phyloP scores from a whole-genome alignment of 768 basidiomycete genomes.

The Galerina marginata region DNA sequence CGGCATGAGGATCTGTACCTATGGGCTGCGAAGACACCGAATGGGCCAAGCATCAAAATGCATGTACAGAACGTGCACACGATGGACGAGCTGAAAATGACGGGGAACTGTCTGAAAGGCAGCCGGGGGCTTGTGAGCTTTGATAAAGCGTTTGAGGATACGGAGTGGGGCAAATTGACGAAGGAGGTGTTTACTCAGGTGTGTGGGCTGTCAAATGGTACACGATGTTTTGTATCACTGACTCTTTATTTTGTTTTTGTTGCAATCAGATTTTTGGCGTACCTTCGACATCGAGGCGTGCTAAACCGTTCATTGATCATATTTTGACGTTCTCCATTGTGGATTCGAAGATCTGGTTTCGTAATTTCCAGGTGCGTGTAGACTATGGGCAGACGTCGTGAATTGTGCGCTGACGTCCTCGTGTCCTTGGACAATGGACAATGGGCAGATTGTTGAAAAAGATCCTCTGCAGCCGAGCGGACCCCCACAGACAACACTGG shows the following conservation, averaged over 20 bases:
- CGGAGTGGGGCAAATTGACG: slow-evolving; percentile 82
- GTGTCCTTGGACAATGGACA: slow-evolving; percentile 4
- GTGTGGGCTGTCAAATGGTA: slow-evolving; percentile 33
- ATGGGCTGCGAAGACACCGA: slow-evolving; percentile 97
- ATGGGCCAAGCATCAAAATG: slow-evolving; percentile 96
- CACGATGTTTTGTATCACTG: background rate
- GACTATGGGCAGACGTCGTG: slow-evolving; percentile 20
- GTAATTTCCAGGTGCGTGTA: slow-evolving; percentile 87
- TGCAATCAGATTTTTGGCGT: slow-evolving; percentile 87
- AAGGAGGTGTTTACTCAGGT: slow-evolving; percentile 97
- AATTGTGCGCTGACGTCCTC: slow-evolving; percentile 1
- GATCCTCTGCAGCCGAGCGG: slow-evolving; percentile 89
- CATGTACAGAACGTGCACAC: slow-evolving; percentile 99
- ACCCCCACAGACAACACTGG: slow-evolving; percentile 83
- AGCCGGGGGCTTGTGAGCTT: slow-evolving; percentile 92
- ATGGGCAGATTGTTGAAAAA: slow-evolving; percentile 84
- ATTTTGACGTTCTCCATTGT: slow-evolving; percentile 95
- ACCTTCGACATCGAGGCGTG: slow-evolving; percentile 85
- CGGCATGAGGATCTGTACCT: slow-evolving; percentile 95
- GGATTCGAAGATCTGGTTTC: slow-evolving; percentile 98
- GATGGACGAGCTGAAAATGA: slow-evolving; percentile 99
- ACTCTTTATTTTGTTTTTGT: background rate
- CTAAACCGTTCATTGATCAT: slow-evolving; percentile 98
- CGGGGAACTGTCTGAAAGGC: slow-evolving; percentile 97
- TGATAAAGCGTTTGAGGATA: slow-evolving; percentile 87